Conservation (phyloP, 148 eudicot species). For the Camellia sinensis region DNA sequence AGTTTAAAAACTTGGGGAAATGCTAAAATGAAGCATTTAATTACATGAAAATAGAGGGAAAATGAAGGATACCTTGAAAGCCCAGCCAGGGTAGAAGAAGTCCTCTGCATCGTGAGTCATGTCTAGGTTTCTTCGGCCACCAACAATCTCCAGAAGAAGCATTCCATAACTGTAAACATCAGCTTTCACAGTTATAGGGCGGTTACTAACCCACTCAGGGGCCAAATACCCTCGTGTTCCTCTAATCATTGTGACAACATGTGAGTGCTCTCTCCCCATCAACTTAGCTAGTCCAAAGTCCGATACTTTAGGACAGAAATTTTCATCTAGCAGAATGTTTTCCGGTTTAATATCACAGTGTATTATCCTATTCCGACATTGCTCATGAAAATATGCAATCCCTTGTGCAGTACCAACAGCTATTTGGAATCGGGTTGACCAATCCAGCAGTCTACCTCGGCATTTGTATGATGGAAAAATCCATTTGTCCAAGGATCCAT, state of each 20-base stretch:
- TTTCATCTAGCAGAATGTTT: slow-evolving; percentile 77
- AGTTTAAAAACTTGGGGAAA: too few species aligned
- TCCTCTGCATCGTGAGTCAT: slow-evolving; percentile 66
- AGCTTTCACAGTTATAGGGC: slow-evolving; percentile 86
- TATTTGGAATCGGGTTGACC: slow-evolving; percentile 78
- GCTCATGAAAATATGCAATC: slow-evolving; percentile 93
- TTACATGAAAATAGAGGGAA: neutral
- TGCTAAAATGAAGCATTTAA: neutral
- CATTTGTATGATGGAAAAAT: slow-evolving; percentile 55
- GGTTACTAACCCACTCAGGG: slow-evolving; percentile 92
- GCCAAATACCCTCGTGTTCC: slow-evolving; percentile 98
- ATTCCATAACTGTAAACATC: slow-evolving; percentile 95
- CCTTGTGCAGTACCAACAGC: slow-evolving; percentile 91
- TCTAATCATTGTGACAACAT: slow-evolving; percentile 87
- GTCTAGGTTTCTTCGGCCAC: slow-evolving; percentile 91
- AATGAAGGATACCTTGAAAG: slow-evolving; percentile 54
- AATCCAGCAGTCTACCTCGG: slow-evolving; percentile 50
- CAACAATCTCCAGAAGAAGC: slow-evolving; percentile 81
- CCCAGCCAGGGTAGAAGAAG: slow-evolving; percentile 95
- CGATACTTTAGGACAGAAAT: slow-evolving; percentile 86
- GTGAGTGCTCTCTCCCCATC: slow-evolving; percentile 79
- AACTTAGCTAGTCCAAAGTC: slow-evolving; percentile 90
- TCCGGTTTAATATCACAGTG: slow-evolving; percentile 97
- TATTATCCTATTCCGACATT: slow-evolving; percentile 80
- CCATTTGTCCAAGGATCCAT: slow-evolving; percentile 96